A percentile compares a stretch with the other conserved stretches of the same genome.
phyloP scores from a whole-genome alignment of 495 filamentous ascomycete genomes.

The Venustampulla echinocandica region DNA sequence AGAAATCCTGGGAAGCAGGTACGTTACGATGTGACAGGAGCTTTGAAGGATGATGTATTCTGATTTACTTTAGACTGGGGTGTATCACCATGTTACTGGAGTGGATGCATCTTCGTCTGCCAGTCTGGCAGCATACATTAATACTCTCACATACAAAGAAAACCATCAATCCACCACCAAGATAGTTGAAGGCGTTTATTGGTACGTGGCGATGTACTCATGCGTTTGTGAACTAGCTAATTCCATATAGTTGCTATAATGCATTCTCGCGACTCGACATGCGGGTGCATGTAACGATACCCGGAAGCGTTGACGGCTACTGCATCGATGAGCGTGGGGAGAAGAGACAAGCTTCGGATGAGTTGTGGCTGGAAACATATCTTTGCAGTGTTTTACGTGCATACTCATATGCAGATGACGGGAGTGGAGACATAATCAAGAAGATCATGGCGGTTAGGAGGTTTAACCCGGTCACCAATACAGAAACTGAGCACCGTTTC shows the following conservation, averaged over 20 bases:
- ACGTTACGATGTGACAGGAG: conserved; percentile 18
- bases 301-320: conserved; percentile 89
- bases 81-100: conserved; percentile 97
- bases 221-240: conserved; percentile 14
- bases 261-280: conserved; percentile 96
- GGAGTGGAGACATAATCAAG: conserved; percentile 79
- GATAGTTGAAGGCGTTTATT: conserved; percentile 88
- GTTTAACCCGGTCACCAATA: conserved; percentile 96
- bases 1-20: conserved; percentile 58
- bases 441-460: conserved; percentile 89
- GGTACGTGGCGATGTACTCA: conserved; percentile 38
- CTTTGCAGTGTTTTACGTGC: conserved; percentile 87
- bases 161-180: conserved; percentile 72
- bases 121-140: conserved; percentile 94
- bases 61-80: conserved; percentile 54
- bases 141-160: conserved; percentile 85
- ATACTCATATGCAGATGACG: conserved; percentile 94
- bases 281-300: conserved; percentile 95
- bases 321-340: conserved; percentile 95
- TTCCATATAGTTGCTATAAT: conserved; percentile 79
- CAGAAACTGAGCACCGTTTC: conserved; percentile 94
- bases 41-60: not conserved
- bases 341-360: conserved; percentile 83
- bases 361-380: conserved; percentile 94
- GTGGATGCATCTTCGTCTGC: conserved; percentile 96